Base-by-base conservation (phyloP, 1,284 basidiomycete species). In the Fomitopsis palustris region DNA sequence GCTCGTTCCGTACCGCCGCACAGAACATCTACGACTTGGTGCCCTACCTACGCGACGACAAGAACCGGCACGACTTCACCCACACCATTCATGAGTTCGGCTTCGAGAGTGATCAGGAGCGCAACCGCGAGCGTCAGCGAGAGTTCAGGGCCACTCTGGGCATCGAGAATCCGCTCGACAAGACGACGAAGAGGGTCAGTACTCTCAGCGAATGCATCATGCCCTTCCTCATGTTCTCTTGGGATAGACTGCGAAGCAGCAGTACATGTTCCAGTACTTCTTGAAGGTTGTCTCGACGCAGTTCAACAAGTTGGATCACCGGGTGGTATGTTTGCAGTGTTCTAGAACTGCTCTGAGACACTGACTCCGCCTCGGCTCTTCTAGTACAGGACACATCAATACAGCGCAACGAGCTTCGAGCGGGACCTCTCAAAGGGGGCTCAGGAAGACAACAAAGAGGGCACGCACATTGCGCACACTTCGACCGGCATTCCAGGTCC, bases 211-310 rank as follows among this genome's bases (percentile, higher is more conserved):
- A 2, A 23, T n/a, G 2, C 10, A 9, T 19, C 45, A 53, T 41
- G 23, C 23, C n/a, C 33, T 37, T 57, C 47, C 59, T 55, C 21
- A 31, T 42, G 51, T 53, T 64, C 23, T 27, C 7, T 45, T 54
- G 16, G 39, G 56, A 37, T 64, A 90, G 86, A 89, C 88, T 1
- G 74, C 70, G 62, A 85, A 86, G 74, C 76, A 88, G 29, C 82
- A 91, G 64, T 95, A 92, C 71, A 94, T 95, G 93, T 96, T 93
- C 82, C 93, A 95, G 70, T 96, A 98, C 76, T 98, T 98, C 85
- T 80, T 98, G 71, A 99, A 99, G 74, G 95, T 97, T 51, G 95
- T 98, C 37, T 94, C 93, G 7, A 98, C 95, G 1, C 88, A 90
- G 69, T 97, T 96, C 77, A 82, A 85, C 62, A 90, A 88, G 35